Evolutionary conservation across 352 stramenopile genomes (phyloP).

Genomic region (Phytophthora sansomeana): DNA sequence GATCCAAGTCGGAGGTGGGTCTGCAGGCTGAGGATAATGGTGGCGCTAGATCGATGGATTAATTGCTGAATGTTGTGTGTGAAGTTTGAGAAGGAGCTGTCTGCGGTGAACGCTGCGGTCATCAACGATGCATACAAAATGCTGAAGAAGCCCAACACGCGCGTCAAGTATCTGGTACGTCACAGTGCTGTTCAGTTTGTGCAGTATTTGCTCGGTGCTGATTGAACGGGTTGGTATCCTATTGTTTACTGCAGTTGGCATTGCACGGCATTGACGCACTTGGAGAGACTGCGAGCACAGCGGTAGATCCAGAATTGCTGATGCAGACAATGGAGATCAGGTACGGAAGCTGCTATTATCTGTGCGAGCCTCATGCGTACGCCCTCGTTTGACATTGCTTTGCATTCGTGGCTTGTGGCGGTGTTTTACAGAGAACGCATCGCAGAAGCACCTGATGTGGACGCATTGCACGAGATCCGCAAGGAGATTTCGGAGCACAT

Average conservation of each 20-base stretch:
- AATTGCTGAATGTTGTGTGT: conserved; percentile 3
- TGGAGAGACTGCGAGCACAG: conserved; percentile 75
- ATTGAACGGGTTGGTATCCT: conserved; percentile 1
- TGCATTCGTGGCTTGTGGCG: not conserved
- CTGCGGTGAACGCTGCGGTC: conserved; percentile 76
- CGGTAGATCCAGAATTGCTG: conserved; percentile 75
- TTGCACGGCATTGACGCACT: conserved; percentile 87
- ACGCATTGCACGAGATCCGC: conserved; percentile 66
- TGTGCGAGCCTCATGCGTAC: not conserved
- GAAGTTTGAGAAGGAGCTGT: conserved; percentile 86
- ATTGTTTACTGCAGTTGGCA: conserved; percentile 52
- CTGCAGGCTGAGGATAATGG: not conserved
- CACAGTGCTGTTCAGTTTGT: not conserved
- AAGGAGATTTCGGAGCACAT: conserved; percentile 73
- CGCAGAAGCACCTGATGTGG: conserved; percentile 57
- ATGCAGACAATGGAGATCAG: conserved; percentile 91
- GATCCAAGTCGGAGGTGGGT: conserved; percentile 84
- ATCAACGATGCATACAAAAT: conserved; percentile 91
- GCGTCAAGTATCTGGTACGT: conserved; percentile 85
- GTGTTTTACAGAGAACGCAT: conserved; percentile 68
- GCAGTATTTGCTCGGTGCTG: not conserved
- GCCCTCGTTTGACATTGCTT: conserved; percentile 6
- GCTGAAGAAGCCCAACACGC: conserved; percentile 86
- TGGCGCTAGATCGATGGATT: not conserved
- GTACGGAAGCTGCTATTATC: conserved; percentile 30